Percentiles rank a stretch among this genome's conserved stretches.
Evolutionary conservation across 1,139 yeast genomes (phyloP).

Genomic region (Petasospora fabianii): DNA sequence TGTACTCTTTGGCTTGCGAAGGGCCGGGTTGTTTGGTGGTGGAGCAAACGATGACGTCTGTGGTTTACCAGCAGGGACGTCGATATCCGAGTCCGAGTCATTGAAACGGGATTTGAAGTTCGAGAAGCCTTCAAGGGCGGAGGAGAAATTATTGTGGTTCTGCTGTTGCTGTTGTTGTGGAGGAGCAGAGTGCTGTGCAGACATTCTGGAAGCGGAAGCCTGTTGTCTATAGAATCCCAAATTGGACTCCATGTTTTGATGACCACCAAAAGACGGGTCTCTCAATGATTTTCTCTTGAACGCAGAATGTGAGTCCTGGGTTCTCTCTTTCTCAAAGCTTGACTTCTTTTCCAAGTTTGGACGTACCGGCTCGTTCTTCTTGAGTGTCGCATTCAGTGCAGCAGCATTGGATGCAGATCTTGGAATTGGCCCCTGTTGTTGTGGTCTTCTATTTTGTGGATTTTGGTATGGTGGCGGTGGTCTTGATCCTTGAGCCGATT

Average conservation of each 20-base stretch:
- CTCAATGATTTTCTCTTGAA: constrained; percentile 37
- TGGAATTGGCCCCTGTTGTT: constrained; percentile 7
- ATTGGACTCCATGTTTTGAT: constrained; percentile 19
- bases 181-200: constrained; percentile 13
- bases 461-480: neutral
- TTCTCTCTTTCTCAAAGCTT: constrained; percentile 48
- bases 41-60: constrained; percentile 11
- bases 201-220: no score
- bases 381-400: constrained; percentile 45
- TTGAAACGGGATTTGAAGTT: constrained; percentile 46
- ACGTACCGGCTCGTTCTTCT: constrained; percentile 38
- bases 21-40: constrained; percentile 18
- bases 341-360: constrained; percentile 43
- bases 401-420: constrained; percentile 32
- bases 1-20: constrained; percentile 24
- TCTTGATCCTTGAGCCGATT: constrained; percentile 17
- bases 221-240: constrained; percentile 26
- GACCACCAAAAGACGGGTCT: constrained; percentile 25
- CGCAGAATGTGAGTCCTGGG: constrained; percentile 30
- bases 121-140: constrained; percentile 17
- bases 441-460: neutral
- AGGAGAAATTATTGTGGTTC: constrained; percentile 5
- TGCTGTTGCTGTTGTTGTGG: constrained; percentile 13
- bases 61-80: constrained; percentile 21
- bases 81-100: constrained; percentile 58